Evolutionary conservation across 2,329 filamentous ascomycete genomes (phyloP), one percentile per base, ranked within the genome.

Genomic region (Xylariaceae sp.): DNA sequence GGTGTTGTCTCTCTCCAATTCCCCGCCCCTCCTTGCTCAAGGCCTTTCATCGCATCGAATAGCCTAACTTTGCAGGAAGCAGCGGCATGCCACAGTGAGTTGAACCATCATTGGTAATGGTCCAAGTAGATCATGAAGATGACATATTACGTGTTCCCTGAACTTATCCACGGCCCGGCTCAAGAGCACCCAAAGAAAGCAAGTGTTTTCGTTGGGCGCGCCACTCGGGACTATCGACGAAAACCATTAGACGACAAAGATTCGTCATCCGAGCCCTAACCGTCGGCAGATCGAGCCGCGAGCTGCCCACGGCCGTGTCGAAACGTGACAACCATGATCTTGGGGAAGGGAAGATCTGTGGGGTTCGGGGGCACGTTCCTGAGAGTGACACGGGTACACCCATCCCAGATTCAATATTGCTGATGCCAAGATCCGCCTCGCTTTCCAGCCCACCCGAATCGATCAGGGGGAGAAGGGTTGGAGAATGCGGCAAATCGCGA

Each of bases 401-500:
- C 41, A 62, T 48, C 26, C 33, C 56, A 56, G 50, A 58, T 62
- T 62, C 51, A 56, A 66, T 48, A 53, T 61, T 58, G 53, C 64
- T 62, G 17, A 56, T 58, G 65, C 67, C 66, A 67, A 68, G 67
- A 55, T 63, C 64, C 67, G 67, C 67, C 67, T 67, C 54, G 62
- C 61, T 53, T 59, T 67, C 65, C 66, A 67, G 65, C 66, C 60
- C 62, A 62, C 51, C 56, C 53, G 47, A 17, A 39, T 37, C 14
- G 50, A 52, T 37, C 47, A 61, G 44, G 44, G 49, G 53, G 12
- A 31, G 28, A 12, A 41, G 44, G 59, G 54, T 61, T 62, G 61
- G 61, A 61, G 56, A 53, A n/a, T 19, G 41, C 44, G 49, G 49
- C 33, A 54, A 33, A 47, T 39, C 11, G 19, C n/a, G n/a, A 17